A percentile compares a stretch with the other conserved stretches of the same genome.
phyloP scores from a whole-genome alignment of 2,329 filamentous ascomycete genomes.

The Sclerotiophoma versabilis region DNA sequence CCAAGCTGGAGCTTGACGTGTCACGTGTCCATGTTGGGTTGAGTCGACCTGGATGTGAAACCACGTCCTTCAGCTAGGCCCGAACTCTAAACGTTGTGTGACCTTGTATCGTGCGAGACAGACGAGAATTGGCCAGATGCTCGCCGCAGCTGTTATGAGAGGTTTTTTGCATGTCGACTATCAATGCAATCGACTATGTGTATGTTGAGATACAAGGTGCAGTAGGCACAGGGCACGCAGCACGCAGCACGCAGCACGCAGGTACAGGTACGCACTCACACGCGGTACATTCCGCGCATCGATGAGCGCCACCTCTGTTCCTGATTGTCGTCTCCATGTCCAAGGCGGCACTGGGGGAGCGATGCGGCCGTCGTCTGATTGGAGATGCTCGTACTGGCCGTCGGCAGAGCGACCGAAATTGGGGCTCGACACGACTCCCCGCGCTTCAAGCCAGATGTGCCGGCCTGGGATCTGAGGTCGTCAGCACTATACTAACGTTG shows the following conservation, averaged over 20 bases:
- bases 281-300: conserved; percentile 22
- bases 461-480: conserved; percentile 9
- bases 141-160: too few species aligned
- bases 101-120: background rate
- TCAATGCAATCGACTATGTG: background rate
- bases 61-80: conserved; percentile 1
- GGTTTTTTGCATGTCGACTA: too few species aligned
- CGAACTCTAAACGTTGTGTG: background rate
- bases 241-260: too few species aligned
- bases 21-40: conserved; percentile 27
- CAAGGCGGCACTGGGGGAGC: conserved; percentile 30
- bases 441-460: conserved; percentile 19
- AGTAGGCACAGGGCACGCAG: background rate
- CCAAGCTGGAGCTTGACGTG: conserved; percentile 15
- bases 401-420: conserved; percentile 19
- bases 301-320: conserved; percentile 29
- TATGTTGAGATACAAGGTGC: background rate
- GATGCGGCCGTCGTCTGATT: conserved; percentile 32
- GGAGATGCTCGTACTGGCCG: conserved; percentile 30
- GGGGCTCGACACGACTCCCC: conserved; percentile 6
- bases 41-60: background rate
- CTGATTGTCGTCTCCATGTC: conserved; percentile 23
- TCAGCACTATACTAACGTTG: conserved; percentile 18
- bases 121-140: background rate
- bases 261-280: background rate